Base-by-base conservation (phyloP, 1,139 yeast genomes). In the Trichomonascaceae sp. region DNA sequence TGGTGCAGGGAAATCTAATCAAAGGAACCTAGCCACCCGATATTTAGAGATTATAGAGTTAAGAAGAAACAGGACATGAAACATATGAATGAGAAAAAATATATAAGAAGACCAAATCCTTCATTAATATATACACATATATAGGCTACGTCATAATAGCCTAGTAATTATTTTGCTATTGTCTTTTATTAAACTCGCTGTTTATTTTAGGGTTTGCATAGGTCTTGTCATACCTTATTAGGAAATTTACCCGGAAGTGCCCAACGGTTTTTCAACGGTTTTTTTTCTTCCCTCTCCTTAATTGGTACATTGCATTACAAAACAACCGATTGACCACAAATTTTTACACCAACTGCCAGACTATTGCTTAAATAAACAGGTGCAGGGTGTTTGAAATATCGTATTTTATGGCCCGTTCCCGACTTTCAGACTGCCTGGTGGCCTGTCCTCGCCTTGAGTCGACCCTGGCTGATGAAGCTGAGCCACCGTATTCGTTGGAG, bases 401-500 rank as follows among this genome's bases (percentile, higher is more conserved):
- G 41, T 39, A 43, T 2, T 43, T 41, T 43, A 22, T 36, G 41
- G 41, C 8, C 17, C 41, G 41, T 12, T 36, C 41, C 45, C 15
- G 22, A 19, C 22, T 17, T 12, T 43, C 45, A 4, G 45, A 18
- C n/a, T 43, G 24, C 45, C 22, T 20, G 27, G 45, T 17, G 18
- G 49, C 49, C 27, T 13, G 43, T 17, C 49, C 55, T 13, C 38
- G 49, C 27, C 43, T 53, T 19, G 55, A 49, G 39, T 43, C 36
- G 22, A 53, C 48, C 32, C 38, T 53, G 19, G 47, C 43, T 15
- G 44, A 53, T 36, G 43, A 49, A n/a, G 50, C 51, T 8, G 32
- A 30, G 15, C 22, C 44, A 13, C 52, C 47, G 17, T 55, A 30
- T 59, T 57, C 66, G 24, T 59, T 68, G 46, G 54, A 62, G 20